These are phyloP conservation scores for Diplosphaera chodatii DNA, from an alignment of 139 green algal species.

Conservation along the genomic window DNA sequence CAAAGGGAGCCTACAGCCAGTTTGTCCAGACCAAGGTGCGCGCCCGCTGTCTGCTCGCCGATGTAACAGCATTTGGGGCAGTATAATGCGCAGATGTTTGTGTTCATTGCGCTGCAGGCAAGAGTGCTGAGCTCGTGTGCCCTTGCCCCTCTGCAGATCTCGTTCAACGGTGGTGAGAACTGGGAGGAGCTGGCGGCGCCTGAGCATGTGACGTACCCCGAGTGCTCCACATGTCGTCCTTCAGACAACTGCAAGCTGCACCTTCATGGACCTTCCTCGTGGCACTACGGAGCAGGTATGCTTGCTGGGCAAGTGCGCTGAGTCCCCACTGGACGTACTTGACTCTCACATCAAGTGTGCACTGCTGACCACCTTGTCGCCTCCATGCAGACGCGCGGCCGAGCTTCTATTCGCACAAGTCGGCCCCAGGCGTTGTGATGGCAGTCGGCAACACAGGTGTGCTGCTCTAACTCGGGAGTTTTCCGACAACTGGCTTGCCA, in stretches of 20 bases:
- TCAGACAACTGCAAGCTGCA: slow-evolving; percentile 60
- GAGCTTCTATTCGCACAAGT: slow-evolving; percentile 77
- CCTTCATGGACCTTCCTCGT: slow-evolving; percentile 71
- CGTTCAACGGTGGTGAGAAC: slow-evolving; percentile 76
- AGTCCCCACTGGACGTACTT: too few relatives aligned
- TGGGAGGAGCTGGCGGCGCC: slow-evolving; percentile 56
- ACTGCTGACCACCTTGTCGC: not conserved
- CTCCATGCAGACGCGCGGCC: slow-evolving; percentile 31
- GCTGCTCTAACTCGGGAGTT: slow-evolving; percentile 15
- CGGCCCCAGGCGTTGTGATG: slow-evolving; percentile 82
- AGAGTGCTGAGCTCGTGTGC: too few relatives aligned
- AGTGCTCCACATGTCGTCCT: not conserved
- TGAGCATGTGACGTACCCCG: not conserved
- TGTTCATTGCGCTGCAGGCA: too few relatives aligned
- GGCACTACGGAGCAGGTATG: slow-evolving; percentile 38
- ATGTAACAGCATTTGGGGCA: too few relatives aligned
- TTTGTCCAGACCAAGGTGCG: slow-evolving; percentile 20
- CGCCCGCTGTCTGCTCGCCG: too few relatives aligned
- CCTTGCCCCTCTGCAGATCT: slow-evolving; percentile 38
- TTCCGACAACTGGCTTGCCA: too few relatives aligned
- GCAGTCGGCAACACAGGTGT: slow-evolving; percentile 73
- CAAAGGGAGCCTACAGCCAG: slow-evolving; percentile 1
- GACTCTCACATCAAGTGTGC: not conserved
- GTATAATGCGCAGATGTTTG: too few relatives aligned
- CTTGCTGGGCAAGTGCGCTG: too few relatives aligned